A percentile compares a stretch with the other conserved stretches of the same genome.
Conservation (phyloP, 371 early-diverging fungal genomes). For the Mortierella sp. region DNA sequence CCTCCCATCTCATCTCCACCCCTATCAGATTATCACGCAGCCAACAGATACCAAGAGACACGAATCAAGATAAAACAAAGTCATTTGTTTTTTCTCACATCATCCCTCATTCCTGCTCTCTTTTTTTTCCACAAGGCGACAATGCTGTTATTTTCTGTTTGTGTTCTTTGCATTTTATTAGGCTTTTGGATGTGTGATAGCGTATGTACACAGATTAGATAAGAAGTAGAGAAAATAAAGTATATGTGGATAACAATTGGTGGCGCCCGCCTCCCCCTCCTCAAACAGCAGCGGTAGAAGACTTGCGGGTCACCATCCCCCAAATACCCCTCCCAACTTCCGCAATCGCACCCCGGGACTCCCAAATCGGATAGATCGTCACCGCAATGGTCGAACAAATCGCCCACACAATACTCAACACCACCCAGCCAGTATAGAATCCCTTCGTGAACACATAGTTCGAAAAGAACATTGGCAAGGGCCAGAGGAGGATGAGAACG, state of each 20-base stretch:
- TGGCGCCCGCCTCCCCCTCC: background rate
- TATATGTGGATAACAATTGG: background rate
- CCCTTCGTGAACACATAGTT: slow-evolving; percentile 71
- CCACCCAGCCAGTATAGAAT: slow-evolving; percentile 80
- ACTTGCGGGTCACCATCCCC: slow-evolving; percentile 3
- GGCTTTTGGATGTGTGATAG: no score
- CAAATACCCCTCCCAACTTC: slow-evolving; percentile 60
- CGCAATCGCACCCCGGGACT: slow-evolving; percentile 63
- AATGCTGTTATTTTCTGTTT: no score
- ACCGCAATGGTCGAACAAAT: slow-evolving; percentile 68
- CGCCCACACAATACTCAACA: slow-evolving; percentile 74
- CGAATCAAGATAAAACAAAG: no score
- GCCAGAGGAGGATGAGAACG: slow-evolving; percentile 74
- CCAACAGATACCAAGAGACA: no score
- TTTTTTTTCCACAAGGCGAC: no score
- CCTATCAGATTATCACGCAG: no score
- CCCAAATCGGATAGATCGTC: slow-evolving; percentile 72
- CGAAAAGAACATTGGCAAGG: slow-evolving; percentile 76
- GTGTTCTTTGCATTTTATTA: no score
- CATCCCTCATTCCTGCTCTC: no score
- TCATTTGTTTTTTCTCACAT: no score
- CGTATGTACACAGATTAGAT: background rate
- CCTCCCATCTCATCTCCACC: no score
- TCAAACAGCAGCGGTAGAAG: slow-evolving; percentile 39
- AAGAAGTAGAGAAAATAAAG: background rate